phyloP scores from a whole-genome alignment of 371 early-diverging fungal species.

The Parasitella parasitica region DNA sequence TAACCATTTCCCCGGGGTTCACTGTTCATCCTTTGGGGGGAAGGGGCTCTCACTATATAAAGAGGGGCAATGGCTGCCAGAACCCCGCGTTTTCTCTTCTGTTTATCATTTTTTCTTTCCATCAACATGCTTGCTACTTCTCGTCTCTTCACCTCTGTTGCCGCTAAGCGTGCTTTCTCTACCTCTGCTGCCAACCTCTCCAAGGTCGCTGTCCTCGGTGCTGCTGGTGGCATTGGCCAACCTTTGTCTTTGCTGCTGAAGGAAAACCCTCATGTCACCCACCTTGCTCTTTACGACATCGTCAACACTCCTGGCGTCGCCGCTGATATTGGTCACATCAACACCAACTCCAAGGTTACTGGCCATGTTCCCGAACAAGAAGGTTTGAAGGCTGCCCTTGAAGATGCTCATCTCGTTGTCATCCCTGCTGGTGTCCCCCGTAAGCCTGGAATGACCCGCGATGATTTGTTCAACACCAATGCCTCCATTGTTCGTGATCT shows the following conservation, averaged over 20 bases:
- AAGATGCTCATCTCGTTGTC: slow-evolving; percentile 89
- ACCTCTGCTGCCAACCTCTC: slow-evolving; percentile 67
- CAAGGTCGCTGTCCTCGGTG: slow-evolving; percentile 84
- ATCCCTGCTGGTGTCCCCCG: slow-evolving; percentile 99
- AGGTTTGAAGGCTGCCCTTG: slow-evolving; percentile 84
- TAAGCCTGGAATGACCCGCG: slow-evolving; percentile 99
- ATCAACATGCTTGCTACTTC: slow-evolving; percentile 52
- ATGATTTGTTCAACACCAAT: slow-evolving; percentile 98
- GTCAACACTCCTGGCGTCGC: slow-evolving; percentile 97
- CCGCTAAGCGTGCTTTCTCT: slow-evolving; percentile 70
- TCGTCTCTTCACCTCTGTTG: slow-evolving; percentile 48
- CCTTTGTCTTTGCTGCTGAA: slow-evolving; percentile 88
- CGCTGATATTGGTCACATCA: slow-evolving; percentile 97
- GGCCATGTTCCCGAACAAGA: slow-evolving; percentile 88
- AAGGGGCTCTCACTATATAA: background rate
- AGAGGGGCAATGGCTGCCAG: background rate
- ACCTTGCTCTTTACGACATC: slow-evolving; percentile 94
- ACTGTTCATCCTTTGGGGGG: background rate
- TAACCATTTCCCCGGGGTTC: background rate
- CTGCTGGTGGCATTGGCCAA: slow-evolving; percentile 93
- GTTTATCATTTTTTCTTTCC: slow-evolving; percentile 18
- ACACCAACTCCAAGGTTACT: slow-evolving; percentile 83
- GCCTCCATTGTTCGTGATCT: slow-evolving; percentile 93
- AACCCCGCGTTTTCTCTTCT: slow-evolving; percentile 22
- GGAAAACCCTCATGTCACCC: slow-evolving; percentile 78